Evolutionary conservation across 164 flowering plant genomes (phyloP), one percentile per base, ranked within the genome.

Genomic region (Stephania cephalantha): DNA sequence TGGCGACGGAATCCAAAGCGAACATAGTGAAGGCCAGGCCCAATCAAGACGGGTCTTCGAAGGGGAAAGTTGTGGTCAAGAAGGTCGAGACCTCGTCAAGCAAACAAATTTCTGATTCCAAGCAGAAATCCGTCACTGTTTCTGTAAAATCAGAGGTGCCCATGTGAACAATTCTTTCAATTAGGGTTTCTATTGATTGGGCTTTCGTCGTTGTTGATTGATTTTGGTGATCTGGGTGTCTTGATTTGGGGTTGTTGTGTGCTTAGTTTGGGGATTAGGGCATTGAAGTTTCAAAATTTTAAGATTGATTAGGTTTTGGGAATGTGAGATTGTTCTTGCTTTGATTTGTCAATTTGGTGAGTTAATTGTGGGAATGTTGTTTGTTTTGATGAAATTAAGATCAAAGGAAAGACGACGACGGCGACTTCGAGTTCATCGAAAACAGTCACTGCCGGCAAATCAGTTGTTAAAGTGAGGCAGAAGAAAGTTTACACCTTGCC

Each of bases 401-500:
- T 84, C 30, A 93, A 87, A 77, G 81, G 75, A 63, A 88, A 85
- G 76, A 53, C 85, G 52, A 74, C 42, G 42, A 35, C 42, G 42
- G 2, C 42, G 42, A 35, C 76, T 4, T 17, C 90, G 18, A 82
- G 86, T 73, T 84, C 93, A n/a, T 85, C 94, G 13, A 91, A 87
- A 79, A 79, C 85, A 25, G 75, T 68, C 12, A 73, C 81, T 9
- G 73, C 82, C 6, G 86, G 81, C 10, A 87, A 87, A 29, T 84
- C 83, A 7, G 82, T 90, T 45, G 86, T 84, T 10, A 90, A 76
- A 78, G 87, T 72, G 55, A 90, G 82, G 67, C 86, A 83, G 89
- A 95, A 88, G 89, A 95, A 95, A 83, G 92, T 87, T 58, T 95
- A 55, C 78, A 85, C 81, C 35, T 86, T 95, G 85, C 75, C 98